phyloP scores from a whole-genome alignment of 805 yeast species.

The Suhomyces kilbournensis region DNA sequence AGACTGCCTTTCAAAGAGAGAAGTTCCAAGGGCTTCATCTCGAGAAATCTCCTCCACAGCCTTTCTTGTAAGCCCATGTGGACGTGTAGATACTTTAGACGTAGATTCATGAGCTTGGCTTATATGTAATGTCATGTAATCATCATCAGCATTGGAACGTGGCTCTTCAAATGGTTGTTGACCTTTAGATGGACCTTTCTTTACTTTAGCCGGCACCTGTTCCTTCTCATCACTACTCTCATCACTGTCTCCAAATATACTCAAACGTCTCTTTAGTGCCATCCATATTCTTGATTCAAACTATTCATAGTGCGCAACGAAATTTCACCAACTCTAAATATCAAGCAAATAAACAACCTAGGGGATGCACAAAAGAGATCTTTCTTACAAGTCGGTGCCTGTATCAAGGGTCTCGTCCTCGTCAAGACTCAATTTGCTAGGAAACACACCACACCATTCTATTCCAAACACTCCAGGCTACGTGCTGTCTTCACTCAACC shows the following conservation, averaged over 20 bases:
- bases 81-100: neutral
- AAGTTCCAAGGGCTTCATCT: slow-evolving; percentile 4
- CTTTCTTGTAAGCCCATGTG: neutral
- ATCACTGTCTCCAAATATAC: slow-evolving; percentile 2
- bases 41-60: neutral
- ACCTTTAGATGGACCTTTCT: neutral
- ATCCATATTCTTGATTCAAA: neutral
- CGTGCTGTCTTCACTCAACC: slow-evolving; percentile 39
- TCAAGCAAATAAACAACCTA: no score
- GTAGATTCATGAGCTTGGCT: neutral
- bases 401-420: slow-evolving; percentile 37
- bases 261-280: neutral
- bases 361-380: slow-evolving; percentile 24
- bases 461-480: slow-evolving; percentile 31
- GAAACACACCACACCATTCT: slow-evolving; percentile 14
- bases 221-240: neutral
- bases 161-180: neutral
- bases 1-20: slow-evolving; percentile 4
- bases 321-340: no score
- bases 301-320: no score
- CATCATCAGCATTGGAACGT: neutral
- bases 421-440: slow-evolving; percentile 26
- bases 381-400: slow-evolving; percentile 30
- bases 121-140: neutral
- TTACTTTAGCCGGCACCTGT: neutral